Base-by-base conservation (phyloP, 345 rosid genomes). In the Trapa bicornis region DNA sequence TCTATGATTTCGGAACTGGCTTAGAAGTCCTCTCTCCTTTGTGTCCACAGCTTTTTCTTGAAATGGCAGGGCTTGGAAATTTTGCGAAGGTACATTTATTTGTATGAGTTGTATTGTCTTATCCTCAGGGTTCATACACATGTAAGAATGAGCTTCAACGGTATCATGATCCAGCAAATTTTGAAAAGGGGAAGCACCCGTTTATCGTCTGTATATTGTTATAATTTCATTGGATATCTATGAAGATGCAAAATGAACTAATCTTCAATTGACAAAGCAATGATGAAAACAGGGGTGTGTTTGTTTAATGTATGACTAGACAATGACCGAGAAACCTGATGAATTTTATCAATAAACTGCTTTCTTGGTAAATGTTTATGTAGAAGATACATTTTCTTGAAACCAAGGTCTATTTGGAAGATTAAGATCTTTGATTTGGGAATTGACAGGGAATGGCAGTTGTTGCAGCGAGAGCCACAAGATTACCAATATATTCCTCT, bases 11-110 rank as follows among this genome's bases (percentile, higher is more conserved):
- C 73, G 97, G 97, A 64, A 77, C 93, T 75, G 97, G 91, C 52
- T 83, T 94, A 74, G 99, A 89, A 80, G 89, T 94, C 66, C 84
- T 91, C 63, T 91, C 96, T 35, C 97, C 97, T 15, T 73, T 89
- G 63, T 91, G 96, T 72, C 97, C 96, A 6, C 84, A 85, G 61
- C 89, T 91, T 69, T 94, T 94, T 79, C 99, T 91, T 65, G 87
- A 94, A 85, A 81, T 91, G 80, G 96, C 97, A 41, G 97, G 99
- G 67, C 96, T 89, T 38, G 99, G 97, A 71, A 91, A 94, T 72
- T 91, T 91, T 4, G 93, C 97, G 1, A 91, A 94, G 93, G 99
- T 85, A 74, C 43, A 13, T 56, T 39, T 67, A 36, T 35, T 12
- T 61, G 32, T 47, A 37, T 2, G 12, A 64, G 16, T 15, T 64